Conservation (phyloP, 371 early-diverging fungal species). For the Vairimorpha ceranae region DNA sequence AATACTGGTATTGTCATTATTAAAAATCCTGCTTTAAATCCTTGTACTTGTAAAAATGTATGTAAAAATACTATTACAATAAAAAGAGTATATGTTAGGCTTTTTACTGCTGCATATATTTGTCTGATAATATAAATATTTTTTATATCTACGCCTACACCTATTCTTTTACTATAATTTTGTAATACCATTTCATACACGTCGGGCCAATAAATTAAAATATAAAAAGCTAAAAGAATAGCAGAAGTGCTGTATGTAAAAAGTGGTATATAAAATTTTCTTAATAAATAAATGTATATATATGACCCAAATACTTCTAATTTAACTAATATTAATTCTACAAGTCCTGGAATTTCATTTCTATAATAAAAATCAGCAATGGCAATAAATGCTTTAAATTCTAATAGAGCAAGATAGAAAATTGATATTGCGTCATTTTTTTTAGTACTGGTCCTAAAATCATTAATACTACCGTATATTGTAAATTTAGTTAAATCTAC, state of each 20-base stretch:
- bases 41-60: too few species aligned
- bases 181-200: not conserved
- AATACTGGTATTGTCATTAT: not conserved
- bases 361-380: not conserved
- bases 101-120: not conserved
- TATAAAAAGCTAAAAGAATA: not conserved
- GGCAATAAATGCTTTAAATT: not conserved
- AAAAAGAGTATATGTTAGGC: not conserved
- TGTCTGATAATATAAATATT: not conserved
- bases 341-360: not conserved
- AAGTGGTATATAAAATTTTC: not conserved
- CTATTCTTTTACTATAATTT: not conserved
- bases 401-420: not conserved
- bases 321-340: not conserved
- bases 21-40: not conserved
- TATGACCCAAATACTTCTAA: not conserved
- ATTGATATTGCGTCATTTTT: too few species aligned
- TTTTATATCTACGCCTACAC: not conserved
- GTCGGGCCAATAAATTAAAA: not conserved
- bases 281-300: not conserved
- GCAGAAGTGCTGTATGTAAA: not conserved
- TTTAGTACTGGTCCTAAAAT: too few species aligned
- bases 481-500: not conserved
- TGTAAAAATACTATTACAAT: not conserved
- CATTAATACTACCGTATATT: not conserved